Percentiles rank a stretch among this genome's conserved stretches.
Evolutionary conservation across 2,329 filamentous ascomycete genomes (phyloP).

Genomic region (Aschersonia sp.): DNA sequence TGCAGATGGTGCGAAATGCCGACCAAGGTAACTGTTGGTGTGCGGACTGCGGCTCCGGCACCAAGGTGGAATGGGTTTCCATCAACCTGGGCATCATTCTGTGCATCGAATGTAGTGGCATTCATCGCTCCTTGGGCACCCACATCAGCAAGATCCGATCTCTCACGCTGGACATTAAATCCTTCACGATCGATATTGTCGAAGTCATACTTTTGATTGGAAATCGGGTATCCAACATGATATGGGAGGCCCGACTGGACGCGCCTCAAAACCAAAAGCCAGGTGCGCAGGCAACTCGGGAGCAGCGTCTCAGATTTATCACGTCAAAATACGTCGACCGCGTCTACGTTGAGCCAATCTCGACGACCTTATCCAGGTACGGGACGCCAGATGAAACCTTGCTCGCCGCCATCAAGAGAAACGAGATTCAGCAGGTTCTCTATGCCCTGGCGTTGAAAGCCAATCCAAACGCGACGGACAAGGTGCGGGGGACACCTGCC

Average conservation of each 20-base stretch:
- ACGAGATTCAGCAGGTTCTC: constrained; percentile 85
- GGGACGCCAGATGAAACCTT: constrained; percentile 74
- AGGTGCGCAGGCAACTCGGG: constrained; percentile 60
- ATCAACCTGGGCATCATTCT: constrained; percentile 94
- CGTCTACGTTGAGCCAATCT: constrained; percentile 66
- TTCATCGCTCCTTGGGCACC: constrained; percentile 88
- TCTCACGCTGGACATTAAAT: constrained; percentile 85
- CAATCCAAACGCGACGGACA: constrained; percentile 76
- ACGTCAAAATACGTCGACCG: constrained; percentile 86
- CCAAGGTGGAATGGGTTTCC: constrained; percentile 97
- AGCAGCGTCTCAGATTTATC: constrained; percentile 89
- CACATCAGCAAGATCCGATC: constrained; percentile 97
- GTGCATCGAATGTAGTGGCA: constrained; percentile 96
- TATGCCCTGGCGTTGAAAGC: constrained; percentile 78
- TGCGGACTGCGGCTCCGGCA: constrained; percentile 81
- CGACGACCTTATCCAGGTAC: constrained; percentile 60
- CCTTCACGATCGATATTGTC: constrained; percentile 93
- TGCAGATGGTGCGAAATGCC: constrained; percentile 75
- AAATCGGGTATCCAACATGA: constrained; percentile 88
- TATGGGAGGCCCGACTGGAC: constrained; percentile 85
- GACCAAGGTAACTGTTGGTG: constrained; percentile 91
- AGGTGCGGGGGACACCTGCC: constrained; percentile 73
- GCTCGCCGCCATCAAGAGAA: constrained; percentile 85
- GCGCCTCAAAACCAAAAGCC: constrained; percentile 62
- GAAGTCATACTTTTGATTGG: constrained; percentile 84